Conservation (phyloP, 2,329 filamentous ascomycete genomes). For the Magnaporthiopsis rhizophila region DNA sequence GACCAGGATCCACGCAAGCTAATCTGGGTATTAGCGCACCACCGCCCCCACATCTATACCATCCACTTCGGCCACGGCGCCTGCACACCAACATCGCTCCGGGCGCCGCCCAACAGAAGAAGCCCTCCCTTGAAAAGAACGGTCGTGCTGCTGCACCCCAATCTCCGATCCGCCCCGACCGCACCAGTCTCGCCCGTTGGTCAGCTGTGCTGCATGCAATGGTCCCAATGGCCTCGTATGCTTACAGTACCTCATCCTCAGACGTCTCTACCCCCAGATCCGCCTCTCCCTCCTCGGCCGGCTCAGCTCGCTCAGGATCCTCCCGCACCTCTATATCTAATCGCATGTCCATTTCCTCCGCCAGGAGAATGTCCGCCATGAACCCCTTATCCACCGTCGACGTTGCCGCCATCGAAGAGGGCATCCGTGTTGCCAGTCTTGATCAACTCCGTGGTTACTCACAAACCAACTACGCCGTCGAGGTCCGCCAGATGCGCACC, state of each 20-base stretch:
- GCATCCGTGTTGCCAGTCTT: constrained; percentile 52
- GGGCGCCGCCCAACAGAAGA: not conserved
- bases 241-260: constrained; percentile 35
- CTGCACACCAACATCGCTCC: not conserved
- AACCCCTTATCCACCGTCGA: constrained; percentile 52
- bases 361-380: constrained; percentile 41
- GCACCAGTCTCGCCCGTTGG: not conserved
- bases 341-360: constrained; percentile 39
- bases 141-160: not conserved
- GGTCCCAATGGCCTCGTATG: constrained; percentile 34
- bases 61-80: not conserved
- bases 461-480: constrained; percentile 44
- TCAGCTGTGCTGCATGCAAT: constrained; percentile 13
- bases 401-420: constrained; percentile 47
- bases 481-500: constrained; percentile 44
- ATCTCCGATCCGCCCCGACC: not conserved
- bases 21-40: not conserved
- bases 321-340: constrained; percentile 43
- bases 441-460: constrained; percentile 54
- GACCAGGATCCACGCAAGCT: not conserved
- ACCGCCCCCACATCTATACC: not conserved
- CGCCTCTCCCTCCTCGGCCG: constrained; percentile 40
- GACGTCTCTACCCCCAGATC: constrained; percentile 49
- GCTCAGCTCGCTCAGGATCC: constrained; percentile 32
- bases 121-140: not conserved